Base-by-base conservation (phyloP, 2,329 filamentous ascomycete species). In the Dendrostoma leiphaemia region DNA sequence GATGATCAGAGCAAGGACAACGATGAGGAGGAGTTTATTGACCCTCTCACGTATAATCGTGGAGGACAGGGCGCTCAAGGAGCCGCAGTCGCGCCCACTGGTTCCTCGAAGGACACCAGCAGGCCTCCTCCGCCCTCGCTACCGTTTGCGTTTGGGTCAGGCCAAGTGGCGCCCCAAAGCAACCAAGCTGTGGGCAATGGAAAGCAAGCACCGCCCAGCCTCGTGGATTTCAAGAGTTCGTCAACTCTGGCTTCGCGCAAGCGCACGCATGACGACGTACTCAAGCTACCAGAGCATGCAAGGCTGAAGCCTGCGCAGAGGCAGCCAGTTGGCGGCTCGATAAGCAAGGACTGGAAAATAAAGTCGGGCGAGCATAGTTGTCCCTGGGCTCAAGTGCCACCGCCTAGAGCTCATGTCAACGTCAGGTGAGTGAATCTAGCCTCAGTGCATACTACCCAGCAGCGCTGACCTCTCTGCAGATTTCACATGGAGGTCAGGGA, bases 401-500 rank as follows among this genome's bases (percentile, higher is more conserved):
- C 87, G 63, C 79, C 78, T 1, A 71, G 72, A 15, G 80, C 80
- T 3, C 66, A 38, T n/a, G 29, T 55, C 44, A 58, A 52, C 31
- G 46, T 55, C 48, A 55, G 56, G 56, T 58, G 48, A 31, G 48
- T 6, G 23, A 41, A 6, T 28, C 4, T 7, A 19, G 17, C 7
- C 10, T 5, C 19, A 21, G 17, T 17, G 31, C 2, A 24, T 19
- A 7, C 15, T 21, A 63, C 1, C 10, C 7, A 15, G 12, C 23
- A 28, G 34, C 15, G 31, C 51, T 55, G 6, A 52, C 31, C 26
- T 12, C n/a, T 15, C 26, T 28, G 3, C 60, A 91, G 90, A 69
- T 74, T 99, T 24, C 91, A 97, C 69, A 90, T 91, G 64, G 94
- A 99, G 70, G 86, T 97, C 40, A 74, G 89, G 28, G 90, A 95